Evolutionary conservation across 306 rosid genomes (phyloP), one percentile per base, ranked within the genome.

Genomic region (Trichosanthes cucumerina): DNA sequence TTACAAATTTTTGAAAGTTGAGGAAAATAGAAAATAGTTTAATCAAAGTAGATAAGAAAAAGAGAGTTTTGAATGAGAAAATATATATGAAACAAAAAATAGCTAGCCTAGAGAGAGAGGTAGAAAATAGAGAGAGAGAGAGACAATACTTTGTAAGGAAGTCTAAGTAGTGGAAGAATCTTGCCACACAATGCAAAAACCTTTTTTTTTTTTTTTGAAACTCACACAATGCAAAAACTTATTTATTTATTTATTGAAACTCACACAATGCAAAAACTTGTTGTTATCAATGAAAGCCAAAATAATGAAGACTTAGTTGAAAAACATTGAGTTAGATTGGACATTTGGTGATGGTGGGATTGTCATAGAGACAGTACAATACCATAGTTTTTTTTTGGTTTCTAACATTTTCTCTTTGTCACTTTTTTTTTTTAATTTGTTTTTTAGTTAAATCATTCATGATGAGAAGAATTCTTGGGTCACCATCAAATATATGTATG

Each of bases 161-260:
- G n/a, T n/a, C n/a, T n/a, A n/a, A n/a, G 16, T 66, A 66, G 50
- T n/a, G 31, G 74, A 66, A 66, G 74, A 66, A 66, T 66, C 52
- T 66, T 66, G 52, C 18, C 31, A 66, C 26, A 64, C 72, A 64
- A 64, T 64, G 46, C 72, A 64, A 64, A 18, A 60, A 38, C 9
- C n/a, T n/a, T n/a, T n/a, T n/a, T n/a, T n/a, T n/a, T n/a, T n/a
- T n/a, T n/a, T n/a, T n/a, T n/a, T n/a, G n/a, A n/a, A n/a, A n/a
- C n/a, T n/a, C n/a, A n/a, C n/a, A n/a, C n/a, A n/a, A n/a, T n/a
- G n/a, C n/a, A n/a, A n/a, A n/a, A n/a, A n/a, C n/a, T n/a, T n/a
- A n/a, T n/a, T n/a, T n/a, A n/a, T n/a, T n/a, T n/a, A n/a, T n/a
- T n/a, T n/a, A n/a, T n/a, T n/a, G n/a, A n/a, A n/a, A n/a, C n/a